Conservation (phyloP, 768 basidiomycete species). For the Trametes elegans region DNA sequence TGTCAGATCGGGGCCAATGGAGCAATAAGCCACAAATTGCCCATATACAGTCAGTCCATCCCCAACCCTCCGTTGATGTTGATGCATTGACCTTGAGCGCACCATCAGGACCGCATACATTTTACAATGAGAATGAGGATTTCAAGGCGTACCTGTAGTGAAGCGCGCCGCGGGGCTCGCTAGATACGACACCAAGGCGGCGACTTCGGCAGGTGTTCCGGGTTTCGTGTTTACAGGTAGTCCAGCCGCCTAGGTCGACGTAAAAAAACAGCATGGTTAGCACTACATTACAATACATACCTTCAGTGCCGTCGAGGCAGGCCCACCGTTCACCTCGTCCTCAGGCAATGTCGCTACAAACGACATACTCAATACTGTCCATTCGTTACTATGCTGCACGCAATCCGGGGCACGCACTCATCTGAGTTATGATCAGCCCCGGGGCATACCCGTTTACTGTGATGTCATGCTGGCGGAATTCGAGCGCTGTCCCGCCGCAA, state of each 20-base stretch:
- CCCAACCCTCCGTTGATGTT: slow-evolving; percentile 2
- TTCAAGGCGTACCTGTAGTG: slow-evolving; percentile 17
- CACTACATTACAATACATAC: not conserved
- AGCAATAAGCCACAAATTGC: not conserved
- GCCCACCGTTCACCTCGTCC: slow-evolving; percentile 9
- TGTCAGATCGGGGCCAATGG: no score
- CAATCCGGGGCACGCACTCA: slow-evolving; percentile 9
- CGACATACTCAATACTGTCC: no score
- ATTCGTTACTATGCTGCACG: no score
- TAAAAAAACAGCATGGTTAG: not conserved
- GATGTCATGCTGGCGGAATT: slow-evolving; percentile 23
- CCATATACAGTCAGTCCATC: not conserved
- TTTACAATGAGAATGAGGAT: no score
- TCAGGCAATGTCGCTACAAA: slow-evolving; percentile 1
- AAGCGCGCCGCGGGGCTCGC: slow-evolving; percentile 23
- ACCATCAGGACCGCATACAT: no score
- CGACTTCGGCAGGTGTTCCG: slow-evolving; percentile 17
- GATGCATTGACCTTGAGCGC: slow-evolving; percentile 10
- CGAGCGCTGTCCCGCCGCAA: slow-evolving; percentile 19
- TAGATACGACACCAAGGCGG: slow-evolving; percentile 24
- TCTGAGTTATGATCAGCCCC: slow-evolving; percentile 23
- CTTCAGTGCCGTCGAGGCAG: slow-evolving; percentile 1
- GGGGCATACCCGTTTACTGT: slow-evolving; percentile 31
- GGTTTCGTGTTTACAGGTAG: slow-evolving; percentile 1
- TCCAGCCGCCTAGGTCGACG: slow-evolving; percentile 8